Evolutionary conservation across 352 stramenopile genomes (phyloP), one percentile per base, ranked within the genome.

Genomic region (Globisporangium yorkense): DNA sequence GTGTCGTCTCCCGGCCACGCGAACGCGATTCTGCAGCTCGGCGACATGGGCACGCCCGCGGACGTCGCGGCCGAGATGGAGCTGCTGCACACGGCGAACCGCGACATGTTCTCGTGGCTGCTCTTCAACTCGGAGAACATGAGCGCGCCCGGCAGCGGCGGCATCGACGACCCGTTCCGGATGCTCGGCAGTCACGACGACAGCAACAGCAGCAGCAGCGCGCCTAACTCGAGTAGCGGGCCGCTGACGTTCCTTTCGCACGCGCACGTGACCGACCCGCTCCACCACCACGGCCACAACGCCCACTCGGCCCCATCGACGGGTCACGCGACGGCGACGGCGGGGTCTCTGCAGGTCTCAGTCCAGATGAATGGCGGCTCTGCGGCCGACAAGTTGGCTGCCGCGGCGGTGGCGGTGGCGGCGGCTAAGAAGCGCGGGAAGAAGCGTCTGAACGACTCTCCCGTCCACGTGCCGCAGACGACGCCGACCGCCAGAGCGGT

Each of bases 91-190:
- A 72, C 66, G 54, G 77, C 78, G 27, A 92, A 88, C 65, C 81
- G 81, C 52, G 82, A 92, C 62, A 88, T 92, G 80, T 90, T 92
- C 60, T 90, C 82, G 54, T 92, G 82, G 82, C 70, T 90, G 56
- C 65, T 92, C 24, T 88, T 90, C 67, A 92, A 90, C 73, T 92
- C 82, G 64, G 82, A 92, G 63, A 86, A 89, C 68, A 89, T 92
- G 63, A 74, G 74, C 39, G 81, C 81, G 35, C 67, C 75, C 13
- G 62, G 60, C 35, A 24, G 48, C 33, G 51, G 51, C 40, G 35
- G 49, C 54, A 50, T 80, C 43, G 75, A 90, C 59, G 77, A 90
- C 53, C 77, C 77, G 6, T 90, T 90, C 62, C 77, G 77, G 44
- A 77, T 88, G 70, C 75, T 90, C 8, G 55, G 61, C 6, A 57